A percentile compares a stretch with the other conserved stretches of the same genome.
These are phyloP conservation scores for Scenedesmus sp. DNA, from an alignment of 163 green algal species.

Conservation along the genomic window DNA sequence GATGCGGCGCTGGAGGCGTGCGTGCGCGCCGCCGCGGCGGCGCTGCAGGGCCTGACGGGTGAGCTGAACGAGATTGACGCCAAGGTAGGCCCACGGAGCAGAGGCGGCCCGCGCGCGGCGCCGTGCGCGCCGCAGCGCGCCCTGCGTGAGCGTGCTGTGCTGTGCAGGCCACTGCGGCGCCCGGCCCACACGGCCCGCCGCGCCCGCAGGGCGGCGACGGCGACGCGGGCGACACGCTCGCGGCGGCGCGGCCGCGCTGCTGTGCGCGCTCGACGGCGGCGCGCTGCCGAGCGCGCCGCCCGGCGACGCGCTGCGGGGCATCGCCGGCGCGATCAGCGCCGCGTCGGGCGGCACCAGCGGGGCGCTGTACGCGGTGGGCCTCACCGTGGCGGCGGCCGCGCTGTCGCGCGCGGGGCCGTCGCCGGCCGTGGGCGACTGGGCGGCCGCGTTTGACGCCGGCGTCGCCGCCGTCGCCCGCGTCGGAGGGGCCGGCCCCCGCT, in stretches of 20 bases:
- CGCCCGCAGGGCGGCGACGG: slow-evolving; percentile 83
- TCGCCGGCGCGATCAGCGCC: slow-evolving; percentile 43
- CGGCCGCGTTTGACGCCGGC: slow-evolving; percentile 60
- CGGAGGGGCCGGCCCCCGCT: slow-evolving; percentile 73
- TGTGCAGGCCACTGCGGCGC: too few species aligned
- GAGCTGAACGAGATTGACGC: slow-evolving; percentile 70
- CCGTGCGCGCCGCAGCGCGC: too few species aligned
- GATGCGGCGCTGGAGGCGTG: slow-evolving; percentile 41
- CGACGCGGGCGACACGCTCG: slow-evolving; percentile 89
- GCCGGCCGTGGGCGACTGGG: slow-evolving; percentile 44
- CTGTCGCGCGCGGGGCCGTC: slow-evolving; percentile 45
- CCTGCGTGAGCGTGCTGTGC: too few species aligned
- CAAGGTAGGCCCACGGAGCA: slow-evolving; percentile 41
- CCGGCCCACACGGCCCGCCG: too few species aligned
- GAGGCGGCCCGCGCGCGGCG: too few species aligned
- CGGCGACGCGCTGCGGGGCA: slow-evolving; percentile 61
- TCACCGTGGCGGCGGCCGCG: slow-evolving; percentile 66
- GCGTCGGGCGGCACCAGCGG: slow-evolving; percentile 80
- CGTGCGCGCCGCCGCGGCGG: slow-evolving; percentile 39
- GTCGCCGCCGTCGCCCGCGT: slow-evolving; percentile 77
- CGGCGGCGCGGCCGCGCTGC: slow-evolving; percentile 63
- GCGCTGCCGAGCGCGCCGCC: slow-evolving; percentile 37
- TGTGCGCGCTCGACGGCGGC: slow-evolving; percentile 46
- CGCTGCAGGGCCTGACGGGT: slow-evolving; percentile 47
- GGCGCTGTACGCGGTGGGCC: slow-evolving; percentile 84